phyloP scores from a whole-genome alignment of 2,329 filamentous ascomycete species.

The Aspergillus hiratsukae region DNA sequence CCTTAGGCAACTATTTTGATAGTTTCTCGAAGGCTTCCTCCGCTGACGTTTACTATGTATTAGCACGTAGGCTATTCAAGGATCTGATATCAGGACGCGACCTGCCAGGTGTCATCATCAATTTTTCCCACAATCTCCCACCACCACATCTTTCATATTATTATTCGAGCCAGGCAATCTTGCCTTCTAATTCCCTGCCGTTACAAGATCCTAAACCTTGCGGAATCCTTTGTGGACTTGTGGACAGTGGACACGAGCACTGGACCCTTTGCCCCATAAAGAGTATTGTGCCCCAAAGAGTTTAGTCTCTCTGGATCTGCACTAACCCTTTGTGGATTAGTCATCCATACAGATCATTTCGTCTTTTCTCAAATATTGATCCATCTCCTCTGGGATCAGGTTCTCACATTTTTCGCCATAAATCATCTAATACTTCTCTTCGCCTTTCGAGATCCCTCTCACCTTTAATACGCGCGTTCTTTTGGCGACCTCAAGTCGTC shows the following conservation, averaged over 20 bases:
- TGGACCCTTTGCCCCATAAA: neutral
- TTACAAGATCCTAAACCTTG: neutral
- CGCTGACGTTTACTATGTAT: neutral
- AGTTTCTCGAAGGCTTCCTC: neutral
- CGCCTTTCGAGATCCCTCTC: slow-evolving; percentile 3
- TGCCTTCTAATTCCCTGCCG: neutral
- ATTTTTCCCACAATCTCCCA: neutral
- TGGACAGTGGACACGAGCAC: neutral
- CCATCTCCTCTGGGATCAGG: neutral
- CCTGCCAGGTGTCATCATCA: neutral
- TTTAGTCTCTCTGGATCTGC: slow-evolving; percentile 6
- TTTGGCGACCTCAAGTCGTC: slow-evolving; percentile 84
- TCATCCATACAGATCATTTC: slow-evolving; percentile 13
- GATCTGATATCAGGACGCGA: neutral
- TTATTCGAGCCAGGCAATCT: neutral
- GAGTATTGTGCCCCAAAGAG: neutral
- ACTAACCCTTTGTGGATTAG: slow-evolving; percentile 10
- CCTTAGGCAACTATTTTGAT: neutral
- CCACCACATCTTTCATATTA: neutral
- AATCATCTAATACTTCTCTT: neutral
- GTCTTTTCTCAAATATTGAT: slow-evolving; percentile 14
- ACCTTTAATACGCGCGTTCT: slow-evolving; percentile 62
- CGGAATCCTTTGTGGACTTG: neutral
- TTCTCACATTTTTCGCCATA: neutral
- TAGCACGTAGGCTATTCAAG: neutral